Evolutionary conservation across 2,329 filamentous ascomycete species (phyloP).

Genomic region (Penicillium expansum): DNA sequence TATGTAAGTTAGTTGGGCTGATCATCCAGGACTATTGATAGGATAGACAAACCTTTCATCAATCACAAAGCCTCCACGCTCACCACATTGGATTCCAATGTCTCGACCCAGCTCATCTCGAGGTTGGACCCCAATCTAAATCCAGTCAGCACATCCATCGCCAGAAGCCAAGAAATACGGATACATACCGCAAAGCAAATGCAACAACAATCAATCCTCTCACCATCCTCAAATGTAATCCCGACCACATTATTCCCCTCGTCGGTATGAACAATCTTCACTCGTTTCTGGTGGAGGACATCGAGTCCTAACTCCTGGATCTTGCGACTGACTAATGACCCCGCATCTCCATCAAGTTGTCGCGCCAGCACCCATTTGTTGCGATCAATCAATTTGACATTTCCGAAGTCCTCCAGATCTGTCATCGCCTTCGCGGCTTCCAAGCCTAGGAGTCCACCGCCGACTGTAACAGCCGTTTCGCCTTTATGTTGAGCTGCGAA

Average conservation of each 20-base stretch:
- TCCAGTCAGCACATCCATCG: not conserved
- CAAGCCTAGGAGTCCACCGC: constrained; percentile 78
- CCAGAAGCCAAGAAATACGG: not conserved
- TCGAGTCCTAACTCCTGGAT: constrained; percentile 76
- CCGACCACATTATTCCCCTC: constrained; percentile 67
- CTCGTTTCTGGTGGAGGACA: constrained; percentile 72
- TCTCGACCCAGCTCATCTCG: constrained; percentile 71
- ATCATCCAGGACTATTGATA: not conserved
- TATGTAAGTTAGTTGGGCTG: constrained; percentile 11
- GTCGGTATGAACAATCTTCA: constrained; percentile 68
- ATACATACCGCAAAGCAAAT: constrained; percentile 71
- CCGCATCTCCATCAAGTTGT: constrained; percentile 79
- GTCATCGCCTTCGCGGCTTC: constrained; percentile 92
- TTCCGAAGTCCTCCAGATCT: constrained; percentile 70
- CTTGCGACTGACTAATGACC: constrained; percentile 76
- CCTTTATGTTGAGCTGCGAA: constrained; percentile 67
- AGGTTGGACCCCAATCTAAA: constrained; percentile 72
- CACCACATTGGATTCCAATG: constrained; percentile 69
- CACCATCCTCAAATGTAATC: constrained; percentile 76
- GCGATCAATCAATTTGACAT: constrained; percentile 76
- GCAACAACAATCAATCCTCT: constrained; percentile 71
- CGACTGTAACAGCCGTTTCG: constrained; percentile 71
- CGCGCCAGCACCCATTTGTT: constrained; percentile 79
- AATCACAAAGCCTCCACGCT: constrained; percentile 68
- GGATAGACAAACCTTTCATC: constrained; percentile 35